Base-by-base conservation (phyloP, 2,329 filamentous ascomycete species). In the Fusarium longipes region DNA sequence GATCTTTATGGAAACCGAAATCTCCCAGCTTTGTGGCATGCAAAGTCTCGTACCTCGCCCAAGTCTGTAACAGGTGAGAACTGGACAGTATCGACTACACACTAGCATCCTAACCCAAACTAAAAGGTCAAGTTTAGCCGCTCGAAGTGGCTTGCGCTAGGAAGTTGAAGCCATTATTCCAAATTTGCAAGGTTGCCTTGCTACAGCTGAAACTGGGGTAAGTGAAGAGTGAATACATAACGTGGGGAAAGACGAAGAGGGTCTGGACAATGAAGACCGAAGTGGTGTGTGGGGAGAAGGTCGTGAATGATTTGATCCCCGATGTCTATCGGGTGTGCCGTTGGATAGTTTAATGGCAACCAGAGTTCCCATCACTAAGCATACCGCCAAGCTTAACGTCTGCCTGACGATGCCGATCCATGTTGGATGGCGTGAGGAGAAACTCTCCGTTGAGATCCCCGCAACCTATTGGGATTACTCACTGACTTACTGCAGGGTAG, bases 241-340 rank as follows among this genome's bases (percentile, higher is more conserved):
- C 44, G 49, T 44, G 63, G 64, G 48, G 58, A 59, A 55, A 44
- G 38, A 35, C 39, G n/a, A 42, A 39, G 54, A 49, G 49, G 29
- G 29, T 15, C 58, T 63, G 64, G 65, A 54, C 56, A 69, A 62
- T 43, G 60, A 65, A 43, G 50, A 40, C 56, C 63, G 56, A 63
- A 44, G n/a, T 62, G 47, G 60, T 57, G 65, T 55, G 64, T 29
- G 25, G 8, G n/a, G 27, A 43, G 40, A 18, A 12, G n/a, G 32
- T 33, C 24, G 11, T 29, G 12, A 17, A 12, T 10, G 14, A 18
- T 17, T 42, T 15, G 22, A 30, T 45, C 5, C 32, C 50, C 51
- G 51, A 47, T 45, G 22, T 14, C 18, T 18, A 32, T 57, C 45
- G 57, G 62, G 27, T 22, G 27, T 63, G 18, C 29, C 15, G 20